Base-by-base conservation (phyloP, 1,139 yeast genomes). In the Sugiyamaella novakii region DNA sequence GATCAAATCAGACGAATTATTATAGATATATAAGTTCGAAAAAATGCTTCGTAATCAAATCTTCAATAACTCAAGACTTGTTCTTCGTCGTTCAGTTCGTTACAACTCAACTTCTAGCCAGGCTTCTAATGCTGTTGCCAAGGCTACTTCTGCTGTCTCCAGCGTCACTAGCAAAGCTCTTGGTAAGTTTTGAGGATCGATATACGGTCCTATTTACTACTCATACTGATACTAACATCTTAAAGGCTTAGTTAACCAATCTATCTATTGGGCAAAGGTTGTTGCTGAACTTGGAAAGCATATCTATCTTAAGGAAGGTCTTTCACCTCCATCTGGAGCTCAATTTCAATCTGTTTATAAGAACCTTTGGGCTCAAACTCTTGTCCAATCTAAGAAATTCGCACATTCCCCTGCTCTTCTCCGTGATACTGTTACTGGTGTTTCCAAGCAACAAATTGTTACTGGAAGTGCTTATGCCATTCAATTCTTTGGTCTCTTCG, bases 401-500 rank as follows among this genome's bases (percentile, higher is more conserved):
- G 58, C 62, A 54, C 46, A 53, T 50, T 61, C 72, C 60, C 72
- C 55, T 62, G 68, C 53, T 47, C 55, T 54, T 54, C 52, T 55
- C 43, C 24, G 52, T 24, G 59, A 57, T 12, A 22, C 54, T 12
- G 67, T 74, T 51, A 75, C 79, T 70, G 68, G 73, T 62, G 74
- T 85, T 59, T 63, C 66, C 57, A 82, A 79, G 71, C 82, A 79
- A 59, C 77, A 76, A 63, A 77, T 76, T 57, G 72, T 81, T 63
- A 83, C 80, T 73, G 87, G 79, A 66, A 84, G 85, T 61, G 83
- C 91, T 49, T 83, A 81, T 70, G 83, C 84, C 60, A 75, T 89
- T 60, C 98, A 92, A 73, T 74, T 92, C 55, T 76, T 87, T 59
- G 99, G 97, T 56, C 80, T 89, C 71, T 92, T 89, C 73, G 83